Percentiles rank a stretch among this genome's conserved stretches.
Conservation (phyloP, 345 rosid genomes). For the Geranium rotundifolium region DNA sequence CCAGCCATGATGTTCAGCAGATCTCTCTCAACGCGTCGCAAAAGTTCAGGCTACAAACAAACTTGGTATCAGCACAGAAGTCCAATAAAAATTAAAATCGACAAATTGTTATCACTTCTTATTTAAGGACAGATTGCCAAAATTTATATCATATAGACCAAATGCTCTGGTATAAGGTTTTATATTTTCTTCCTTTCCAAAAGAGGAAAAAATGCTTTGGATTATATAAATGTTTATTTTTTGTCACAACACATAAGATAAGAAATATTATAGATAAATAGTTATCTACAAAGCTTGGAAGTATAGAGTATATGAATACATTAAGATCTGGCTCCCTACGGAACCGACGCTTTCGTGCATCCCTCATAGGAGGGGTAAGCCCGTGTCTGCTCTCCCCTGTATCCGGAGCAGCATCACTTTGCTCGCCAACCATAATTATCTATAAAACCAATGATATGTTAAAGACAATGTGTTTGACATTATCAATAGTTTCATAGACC, state of each 20-base stretch:
- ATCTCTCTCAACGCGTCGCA: conserved; percentile 78
- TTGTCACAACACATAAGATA: neutral
- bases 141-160: no score
- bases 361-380: conserved; percentile 93
- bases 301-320: conserved; percentile 26
- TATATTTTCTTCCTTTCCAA: no score
- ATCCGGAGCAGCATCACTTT: conserved; percentile 64
- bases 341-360: conserved; percentile 91
- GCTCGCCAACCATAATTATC: conserved; percentile 96
- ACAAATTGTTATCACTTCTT: neutral
- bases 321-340: conserved; percentile 96
- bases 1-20: conserved; percentile 87
- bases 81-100: neutral
- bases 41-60: conserved; percentile 84
- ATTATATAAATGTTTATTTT: neutral
- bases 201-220: neutral
- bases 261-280: neutral
- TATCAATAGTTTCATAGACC: neutral
- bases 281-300: no score
- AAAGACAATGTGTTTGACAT: neutral
- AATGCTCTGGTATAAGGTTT: no score
- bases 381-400: conserved; percentile 85
- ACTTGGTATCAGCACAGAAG: conserved; percentile 8
- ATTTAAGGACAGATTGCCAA: no score
- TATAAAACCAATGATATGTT: conserved; percentile 12